Evolutionary conservation across 352 stramenopile species (phyloP).

Genomic region (Phytophthora europaea): DNA sequence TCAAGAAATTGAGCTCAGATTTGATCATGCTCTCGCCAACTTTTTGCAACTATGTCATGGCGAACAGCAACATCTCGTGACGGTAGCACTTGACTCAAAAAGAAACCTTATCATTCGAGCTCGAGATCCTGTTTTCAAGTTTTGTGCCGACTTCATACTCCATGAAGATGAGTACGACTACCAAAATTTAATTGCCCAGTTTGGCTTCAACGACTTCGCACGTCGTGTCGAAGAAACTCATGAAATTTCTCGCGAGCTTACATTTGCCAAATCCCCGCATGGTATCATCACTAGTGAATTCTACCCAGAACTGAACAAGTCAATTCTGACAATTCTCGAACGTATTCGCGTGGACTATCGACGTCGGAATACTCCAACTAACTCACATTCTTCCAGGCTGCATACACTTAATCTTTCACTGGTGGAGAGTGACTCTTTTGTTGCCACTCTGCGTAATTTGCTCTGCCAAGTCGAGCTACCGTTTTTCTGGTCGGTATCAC

Average conservation of each 20-base stretch:
- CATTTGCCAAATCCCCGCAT: slow-evolving; percentile 35
- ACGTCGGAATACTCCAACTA: slow-evolving; percentile 5
- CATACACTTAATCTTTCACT: slow-evolving; percentile 52
- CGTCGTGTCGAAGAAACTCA: slow-evolving; percentile 26
- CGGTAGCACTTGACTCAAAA: slow-evolving; percentile 40
- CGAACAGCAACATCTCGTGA: slow-evolving; percentile 59
- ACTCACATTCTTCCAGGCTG: slow-evolving; percentile 12
- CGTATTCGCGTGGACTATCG: slow-evolving; percentile 45
- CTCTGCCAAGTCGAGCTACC: slow-evolving; percentile 52
- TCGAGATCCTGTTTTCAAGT: slow-evolving; percentile 67
- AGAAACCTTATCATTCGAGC: slow-evolving; percentile 51
- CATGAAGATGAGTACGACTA: slow-evolving; percentile 59
- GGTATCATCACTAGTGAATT: slow-evolving; percentile 53
- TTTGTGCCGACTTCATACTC: slow-evolving; percentile 62
- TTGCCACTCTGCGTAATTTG: slow-evolving; percentile 55
- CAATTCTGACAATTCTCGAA: slow-evolving; percentile 44
- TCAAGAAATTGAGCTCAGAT: slow-evolving; percentile 59
- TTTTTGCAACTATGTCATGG: slow-evolving; percentile 52
- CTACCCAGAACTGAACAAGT: slow-evolving; percentile 45
- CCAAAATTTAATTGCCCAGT: slow-evolving; percentile 37
- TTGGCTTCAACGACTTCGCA: slow-evolving; percentile 7
- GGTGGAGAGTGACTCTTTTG: slow-evolving; percentile 63
- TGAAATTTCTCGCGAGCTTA: slow-evolving; percentile 32
- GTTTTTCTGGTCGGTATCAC: slow-evolving; percentile 78
- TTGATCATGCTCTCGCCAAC: slow-evolving; percentile 51